Conservation (phyloP, 306 rosid species). For the Aeschynomene evenia region DNA sequence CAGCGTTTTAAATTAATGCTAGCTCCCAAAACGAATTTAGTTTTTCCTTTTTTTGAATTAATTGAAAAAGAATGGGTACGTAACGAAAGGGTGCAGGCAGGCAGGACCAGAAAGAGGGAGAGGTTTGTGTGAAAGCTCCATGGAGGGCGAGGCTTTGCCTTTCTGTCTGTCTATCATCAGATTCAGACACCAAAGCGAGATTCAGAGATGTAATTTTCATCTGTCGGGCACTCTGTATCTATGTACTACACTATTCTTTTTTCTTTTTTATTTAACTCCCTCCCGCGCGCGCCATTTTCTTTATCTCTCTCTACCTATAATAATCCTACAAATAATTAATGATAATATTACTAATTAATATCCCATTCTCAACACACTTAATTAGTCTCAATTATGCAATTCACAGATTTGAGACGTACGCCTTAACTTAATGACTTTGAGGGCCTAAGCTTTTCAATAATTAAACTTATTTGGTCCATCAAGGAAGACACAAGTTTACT, state of each 20-base stretch:
- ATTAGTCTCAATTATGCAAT: not conserved
- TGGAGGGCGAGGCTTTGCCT: not conserved
- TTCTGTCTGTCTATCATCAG: conserved; percentile 32
- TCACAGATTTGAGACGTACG: too few relatives aligned
- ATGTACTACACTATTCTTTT: too few relatives aligned
- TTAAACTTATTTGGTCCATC: too few relatives aligned
- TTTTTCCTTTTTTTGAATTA: not conserved
- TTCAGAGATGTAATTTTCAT: conserved; percentile 31
- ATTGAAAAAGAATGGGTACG: not conserved
- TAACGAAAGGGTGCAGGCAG: not conserved
- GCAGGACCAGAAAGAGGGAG: not conserved
- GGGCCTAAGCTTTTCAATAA: too few relatives aligned
- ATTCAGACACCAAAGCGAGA: not conserved
- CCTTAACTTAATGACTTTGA: too few relatives aligned
- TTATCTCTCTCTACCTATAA: not conserved
- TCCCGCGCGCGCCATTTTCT: conserved; percentile 13
- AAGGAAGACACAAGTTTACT: too few relatives aligned
- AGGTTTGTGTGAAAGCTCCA: conserved; percentile 13
- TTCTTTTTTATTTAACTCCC: too few relatives aligned
- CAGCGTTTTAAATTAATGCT: not conserved
- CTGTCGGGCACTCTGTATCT: conserved; percentile 10
- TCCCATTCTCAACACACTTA: not conserved
- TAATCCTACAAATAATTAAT: too few relatives aligned
- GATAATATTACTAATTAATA: not conserved
- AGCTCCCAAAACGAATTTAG: not conserved